Base-by-base conservation (phyloP, 2,329 filamentous ascomycete species). In the Byssoonygena ceratinophila region DNA sequence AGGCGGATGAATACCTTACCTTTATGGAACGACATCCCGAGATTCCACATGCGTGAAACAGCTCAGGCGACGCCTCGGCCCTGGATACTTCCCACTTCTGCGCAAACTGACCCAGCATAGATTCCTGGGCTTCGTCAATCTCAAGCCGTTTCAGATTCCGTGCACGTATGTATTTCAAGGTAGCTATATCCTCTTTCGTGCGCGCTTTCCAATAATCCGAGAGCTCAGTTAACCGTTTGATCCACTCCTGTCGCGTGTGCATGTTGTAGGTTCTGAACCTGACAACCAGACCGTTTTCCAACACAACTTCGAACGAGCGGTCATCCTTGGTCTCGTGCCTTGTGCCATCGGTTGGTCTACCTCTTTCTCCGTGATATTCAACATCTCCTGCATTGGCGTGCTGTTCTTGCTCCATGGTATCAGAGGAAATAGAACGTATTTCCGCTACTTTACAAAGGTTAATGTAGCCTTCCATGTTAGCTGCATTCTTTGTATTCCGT, bases 11-110 rank as follows among this genome's bases (percentile, higher is more conserved):
- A 27, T 18, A 1, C 14, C 12, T 7, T 67, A 74, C 71, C 59
- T 73, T 73, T 51, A 85, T 78, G 16, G 77, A 71, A 39, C 82
- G 77, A 62, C 82, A 85, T 34, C 73, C 74, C 9, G 77, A 74
- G 20, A 84, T 75, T n/a, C 77, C 76, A 63, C 82, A 85, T 68
- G 84, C 76, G 63, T 85, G 81, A 69, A 83, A 84, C n/a, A 84
- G 66, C 36, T 78, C 68, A 1, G 81, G 76, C 1, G 76, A 82
- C n/a, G 81, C 79, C 58, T 76, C 76, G 1, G 80, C 78, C 57
- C 81, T 76, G 14, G 73, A 78, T 20, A 84, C 80, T 63, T 85
- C 82, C 82, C 82, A 85, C 60, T 84, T 84, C 57, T 74, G 71
- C 0, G 80, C 80, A 60, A 80, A 84, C 60, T 83, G 80, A 8